These are phyloP conservation scores for Tothia fuscella DNA, from an alignment of 2,329 filamentous ascomycete genomes.

Conservation along the genomic window DNA sequence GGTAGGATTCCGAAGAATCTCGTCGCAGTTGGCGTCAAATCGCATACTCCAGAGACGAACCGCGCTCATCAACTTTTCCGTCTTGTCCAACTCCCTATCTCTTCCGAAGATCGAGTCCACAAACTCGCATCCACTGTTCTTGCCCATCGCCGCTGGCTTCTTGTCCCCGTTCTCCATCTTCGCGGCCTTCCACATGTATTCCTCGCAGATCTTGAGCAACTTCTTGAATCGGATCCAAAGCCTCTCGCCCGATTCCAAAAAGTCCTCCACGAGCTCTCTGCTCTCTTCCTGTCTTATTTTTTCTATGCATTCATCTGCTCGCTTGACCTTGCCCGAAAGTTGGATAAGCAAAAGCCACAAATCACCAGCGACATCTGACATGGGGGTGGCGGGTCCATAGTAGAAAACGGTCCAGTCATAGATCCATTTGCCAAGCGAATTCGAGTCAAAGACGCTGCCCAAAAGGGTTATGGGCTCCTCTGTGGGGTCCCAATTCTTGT, in stretches of 20 bases:
- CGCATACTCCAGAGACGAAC: constrained; percentile 83
- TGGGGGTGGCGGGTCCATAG: constrained; percentile 67
- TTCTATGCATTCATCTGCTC: constrained; percentile 65
- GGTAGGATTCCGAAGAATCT: constrained; percentile 54
- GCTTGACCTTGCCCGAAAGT: constrained; percentile 85
- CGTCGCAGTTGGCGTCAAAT: constrained; percentile 92
- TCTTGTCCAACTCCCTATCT: constrained; percentile 78
- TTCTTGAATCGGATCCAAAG: constrained; percentile 75
- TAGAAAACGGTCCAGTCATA: constrained; percentile 98
- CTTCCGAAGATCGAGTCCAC: constrained; percentile 91
- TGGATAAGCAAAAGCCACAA: constrained; percentile 93
- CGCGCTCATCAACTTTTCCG: constrained; percentile 83
- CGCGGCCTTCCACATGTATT: constrained; percentile 85
- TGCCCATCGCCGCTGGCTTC: constrained; percentile 63
- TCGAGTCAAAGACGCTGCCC: constrained; percentile 92
- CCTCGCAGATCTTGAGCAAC: constrained; percentile 82
- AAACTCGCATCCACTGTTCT: constrained; percentile 87
- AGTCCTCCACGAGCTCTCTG: constrained; percentile 74
- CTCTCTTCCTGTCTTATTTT: constrained; percentile 63
- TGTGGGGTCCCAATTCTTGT: constrained; percentile 96
- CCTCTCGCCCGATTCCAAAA: constrained; percentile 77
- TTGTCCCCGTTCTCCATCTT: constrained; percentile 54
- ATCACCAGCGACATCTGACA: constrained; percentile 85
- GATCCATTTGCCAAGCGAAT: constrained; percentile 97
- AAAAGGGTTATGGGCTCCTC: constrained; percentile 90